phyloP scores from a whole-genome alignment of 208 protist species.

The Trypanosoma melophagium region DNA sequence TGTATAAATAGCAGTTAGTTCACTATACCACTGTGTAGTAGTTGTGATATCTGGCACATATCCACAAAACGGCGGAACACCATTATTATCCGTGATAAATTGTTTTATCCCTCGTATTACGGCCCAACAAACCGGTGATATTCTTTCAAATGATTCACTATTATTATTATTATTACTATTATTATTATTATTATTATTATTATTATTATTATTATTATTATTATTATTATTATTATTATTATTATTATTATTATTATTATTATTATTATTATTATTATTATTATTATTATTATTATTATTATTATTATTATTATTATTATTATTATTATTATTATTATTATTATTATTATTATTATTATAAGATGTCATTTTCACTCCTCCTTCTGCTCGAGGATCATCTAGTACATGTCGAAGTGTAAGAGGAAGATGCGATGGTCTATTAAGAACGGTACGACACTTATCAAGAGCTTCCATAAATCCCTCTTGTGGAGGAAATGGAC shows the following conservation, averaged over 20 bases:
- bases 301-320: not conserved
- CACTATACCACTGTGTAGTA: conserved; percentile 91
- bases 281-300: too few species aligned
- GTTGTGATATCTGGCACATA: conserved; percentile 94
- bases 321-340: not conserved
- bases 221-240: too few species aligned
- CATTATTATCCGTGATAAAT: conserved; percentile 25
- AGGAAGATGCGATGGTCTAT: conserved; percentile 34
- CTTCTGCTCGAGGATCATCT: conserved; percentile 30
- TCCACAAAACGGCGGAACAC: conserved; percentile 82
- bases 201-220: too few species aligned
- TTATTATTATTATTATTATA: too few species aligned
- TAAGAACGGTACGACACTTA: conserved; percentile 51
- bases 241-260: too few species aligned
- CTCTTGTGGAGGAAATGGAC: conserved; percentile 37
- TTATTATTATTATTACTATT: not conserved
- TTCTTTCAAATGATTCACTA: conserved; percentile 6
- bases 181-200: not conserved
- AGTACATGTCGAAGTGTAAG: conserved; percentile 29
- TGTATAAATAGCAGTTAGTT: conserved; percentile 83
- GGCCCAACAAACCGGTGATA: conserved; percentile 39
- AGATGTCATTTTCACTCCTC: not conserved
- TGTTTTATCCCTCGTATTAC: conserved; percentile 31
- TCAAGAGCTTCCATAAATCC: conserved; percentile 62
- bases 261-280: too few species aligned